Evolutionary conservation across 257 asterid genomes (phyloP), one percentile per base, ranked within the genome.

Genomic region (Nicotiana noctiflora): DNA sequence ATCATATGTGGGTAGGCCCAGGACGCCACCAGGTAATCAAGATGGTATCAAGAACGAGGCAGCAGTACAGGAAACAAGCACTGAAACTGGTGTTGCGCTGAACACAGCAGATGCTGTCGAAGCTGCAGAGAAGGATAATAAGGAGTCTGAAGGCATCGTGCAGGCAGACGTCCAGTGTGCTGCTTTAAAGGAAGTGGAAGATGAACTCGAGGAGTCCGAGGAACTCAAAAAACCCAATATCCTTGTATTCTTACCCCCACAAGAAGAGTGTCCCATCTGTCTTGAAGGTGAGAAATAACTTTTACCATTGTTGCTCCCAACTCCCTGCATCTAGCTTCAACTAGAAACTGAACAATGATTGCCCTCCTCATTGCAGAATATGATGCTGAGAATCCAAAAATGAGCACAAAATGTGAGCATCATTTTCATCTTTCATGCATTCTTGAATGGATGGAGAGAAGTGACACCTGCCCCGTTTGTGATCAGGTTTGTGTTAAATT

Each of bases 361-460:
- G 62, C 51, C 21, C 78, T 57, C 80, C 63, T 81, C 18, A n/a
- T 65, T 81, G 87, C 95, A 95, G 99, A 93, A 83, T 95, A 95
- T 76, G 94, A 95, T 82, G 81, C 15, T 18, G 98, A 95, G 87
- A 93, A 95, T 82, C 99, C 99, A 32, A 95, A 91, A 87, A 90
- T 93, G 64, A 82, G 87, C 81, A 91, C 98, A 21, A 92, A 95
- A 85, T 95, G 99, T 8, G 97, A 91, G 78, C 99, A 95, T 88
- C 94, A 92, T 81, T 95, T 92, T 84, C 99, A 95, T 86, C 92
- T 95, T 27, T 89, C 97, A 44, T 95, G 98, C 87, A 92, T 95
- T 82, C 94, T 95, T 46, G 99, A 95, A 86, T 95, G 99, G 99
- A 89, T 90, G 97, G 99, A 93, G 89, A 92, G 98, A 89, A 93